phyloP scores from a whole-genome alignment of 139 green algal genomes.

The Auxenochlorella pyrenoidosa region DNA sequence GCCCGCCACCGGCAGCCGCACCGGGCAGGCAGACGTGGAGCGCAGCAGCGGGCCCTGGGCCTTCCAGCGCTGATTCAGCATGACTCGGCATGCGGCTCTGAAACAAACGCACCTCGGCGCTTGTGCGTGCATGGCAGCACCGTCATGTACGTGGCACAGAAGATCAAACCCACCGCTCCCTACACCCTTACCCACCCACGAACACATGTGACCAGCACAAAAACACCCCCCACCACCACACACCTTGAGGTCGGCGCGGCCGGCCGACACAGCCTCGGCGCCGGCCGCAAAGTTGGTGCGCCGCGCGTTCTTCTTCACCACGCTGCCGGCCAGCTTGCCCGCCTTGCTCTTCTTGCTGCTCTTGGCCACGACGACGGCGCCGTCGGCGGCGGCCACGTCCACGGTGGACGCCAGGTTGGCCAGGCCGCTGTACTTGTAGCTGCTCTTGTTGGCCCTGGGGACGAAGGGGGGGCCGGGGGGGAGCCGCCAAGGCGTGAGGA shows the following conservation, averaged over 20 bases:
- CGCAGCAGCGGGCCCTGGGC: too few relatives aligned
- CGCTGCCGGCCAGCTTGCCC: constrained; percentile 19
- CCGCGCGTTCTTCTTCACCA: constrained; percentile 61
- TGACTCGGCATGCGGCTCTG: too few relatives aligned
- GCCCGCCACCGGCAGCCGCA: too few relatives aligned
- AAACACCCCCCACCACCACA: background rate
- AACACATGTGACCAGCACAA: too few relatives aligned
- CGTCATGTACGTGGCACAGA: too few relatives aligned
- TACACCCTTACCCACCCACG: too few relatives aligned
- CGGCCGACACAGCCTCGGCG: constrained; percentile 1
- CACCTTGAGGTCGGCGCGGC: constrained; percentile 62
- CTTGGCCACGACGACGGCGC: constrained; percentile 55
- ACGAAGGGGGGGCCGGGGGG: background rate
- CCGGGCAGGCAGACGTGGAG: too few relatives aligned
- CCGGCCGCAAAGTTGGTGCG: constrained; percentile 30
- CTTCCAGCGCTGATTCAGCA: too few relatives aligned
- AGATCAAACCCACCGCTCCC: too few relatives aligned
- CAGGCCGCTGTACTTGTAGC: constrained; percentile 86
- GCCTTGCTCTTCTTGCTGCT: constrained; percentile 48
- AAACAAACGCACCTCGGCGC: too few relatives aligned
- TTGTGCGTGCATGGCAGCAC: too few relatives aligned
- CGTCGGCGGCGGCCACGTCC: constrained; percentile 29
- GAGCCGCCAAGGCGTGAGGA: too few relatives aligned
- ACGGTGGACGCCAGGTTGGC: constrained; percentile 43
- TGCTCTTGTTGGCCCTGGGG: constrained; percentile 69